These are phyloP conservation scores for Aspergillus puulaauensis DNA, from an alignment of 2,329 filamentous ascomycete genomes.

Conservation along the genomic window DNA sequence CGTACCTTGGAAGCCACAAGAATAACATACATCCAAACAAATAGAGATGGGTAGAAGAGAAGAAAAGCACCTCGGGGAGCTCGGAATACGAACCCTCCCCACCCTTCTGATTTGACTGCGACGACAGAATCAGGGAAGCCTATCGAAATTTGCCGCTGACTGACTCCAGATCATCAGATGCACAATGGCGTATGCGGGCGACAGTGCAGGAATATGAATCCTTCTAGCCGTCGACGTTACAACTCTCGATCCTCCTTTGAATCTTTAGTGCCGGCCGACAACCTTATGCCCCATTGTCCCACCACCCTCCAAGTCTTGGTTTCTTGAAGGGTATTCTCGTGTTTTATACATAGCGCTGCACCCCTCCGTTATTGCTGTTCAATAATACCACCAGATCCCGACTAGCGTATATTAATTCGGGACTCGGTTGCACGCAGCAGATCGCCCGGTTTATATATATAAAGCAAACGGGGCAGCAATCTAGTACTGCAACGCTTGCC, in stretches of 20 bases:
- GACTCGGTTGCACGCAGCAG: too few relatives aligned
- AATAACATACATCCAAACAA: neutral
- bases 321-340: neutral
- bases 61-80: neutral
- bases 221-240: slow-evolving; percentile 1
- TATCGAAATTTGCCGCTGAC: neutral
- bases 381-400: too few relatives aligned
- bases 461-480: too few relatives aligned
- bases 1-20: slow-evolving; percentile 2
- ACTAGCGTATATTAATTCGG: too few relatives aligned
- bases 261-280: slow-evolving; percentile 16
- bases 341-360: neutral
- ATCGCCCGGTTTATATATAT: too few relatives aligned
- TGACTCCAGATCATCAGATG: slow-evolving; percentile 14
- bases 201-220: slow-evolving; percentile 1
- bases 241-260: neutral
- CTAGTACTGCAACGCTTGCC: neutral
- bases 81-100: neutral
- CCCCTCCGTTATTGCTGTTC: too few relatives aligned
- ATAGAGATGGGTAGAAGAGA: neutral
- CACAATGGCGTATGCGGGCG: slow-evolving; percentile 19
- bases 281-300: slow-evolving; percentile 15
- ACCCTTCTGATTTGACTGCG: neutral
- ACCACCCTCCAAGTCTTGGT: slow-evolving; percentile 12
- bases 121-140: slow-evolving; percentile 4